Evolutionary conservation across 768 basidiomycete genomes (phyloP).

Genomic region (Exidia glandulosa): DNA sequence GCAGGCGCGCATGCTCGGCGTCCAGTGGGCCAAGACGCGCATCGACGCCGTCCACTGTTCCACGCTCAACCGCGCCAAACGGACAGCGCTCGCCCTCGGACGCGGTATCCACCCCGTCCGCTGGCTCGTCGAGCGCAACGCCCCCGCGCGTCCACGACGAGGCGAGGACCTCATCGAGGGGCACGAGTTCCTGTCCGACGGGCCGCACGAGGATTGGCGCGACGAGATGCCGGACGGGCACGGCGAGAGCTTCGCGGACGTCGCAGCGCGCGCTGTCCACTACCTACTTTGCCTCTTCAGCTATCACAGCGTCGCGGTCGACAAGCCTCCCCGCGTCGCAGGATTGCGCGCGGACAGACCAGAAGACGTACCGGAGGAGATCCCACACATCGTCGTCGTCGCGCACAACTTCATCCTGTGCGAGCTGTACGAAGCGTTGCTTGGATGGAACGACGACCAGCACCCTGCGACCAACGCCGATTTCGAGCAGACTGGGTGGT

Average conservation of each 20-base stretch:
- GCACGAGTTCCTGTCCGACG: background rate
- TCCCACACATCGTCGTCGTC: conserved; percentile 6
- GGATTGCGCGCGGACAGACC: background rate
- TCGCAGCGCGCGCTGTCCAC: background rate
- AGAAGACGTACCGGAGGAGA: conserved; percentile 2
- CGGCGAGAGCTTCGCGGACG: background rate
- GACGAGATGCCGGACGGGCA: background rate
- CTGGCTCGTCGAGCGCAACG: background rate
- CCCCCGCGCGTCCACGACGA: background rate
- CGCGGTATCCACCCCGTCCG: background rate
- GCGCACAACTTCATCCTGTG: conserved; percentile 1
- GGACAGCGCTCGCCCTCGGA: background rate
- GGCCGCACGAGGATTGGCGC: background rate
- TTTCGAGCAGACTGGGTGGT: conserved; percentile 1
- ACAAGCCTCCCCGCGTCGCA: background rate
- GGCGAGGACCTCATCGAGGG: background rate
- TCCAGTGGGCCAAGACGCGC: background rate
- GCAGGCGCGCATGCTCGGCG: background rate
- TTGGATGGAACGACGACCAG: background rate
- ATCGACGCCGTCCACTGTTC: background rate
- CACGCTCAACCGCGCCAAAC: background rate
- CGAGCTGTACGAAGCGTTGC: conserved; percentile 3
- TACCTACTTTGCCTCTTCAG: background rate
- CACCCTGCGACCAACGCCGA: background rate
- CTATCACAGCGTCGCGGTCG: background rate